These are phyloP conservation scores for Ephemerocybe angulata DNA, from an alignment of 768 basidiomycete species.

Conservation along the genomic window DNA sequence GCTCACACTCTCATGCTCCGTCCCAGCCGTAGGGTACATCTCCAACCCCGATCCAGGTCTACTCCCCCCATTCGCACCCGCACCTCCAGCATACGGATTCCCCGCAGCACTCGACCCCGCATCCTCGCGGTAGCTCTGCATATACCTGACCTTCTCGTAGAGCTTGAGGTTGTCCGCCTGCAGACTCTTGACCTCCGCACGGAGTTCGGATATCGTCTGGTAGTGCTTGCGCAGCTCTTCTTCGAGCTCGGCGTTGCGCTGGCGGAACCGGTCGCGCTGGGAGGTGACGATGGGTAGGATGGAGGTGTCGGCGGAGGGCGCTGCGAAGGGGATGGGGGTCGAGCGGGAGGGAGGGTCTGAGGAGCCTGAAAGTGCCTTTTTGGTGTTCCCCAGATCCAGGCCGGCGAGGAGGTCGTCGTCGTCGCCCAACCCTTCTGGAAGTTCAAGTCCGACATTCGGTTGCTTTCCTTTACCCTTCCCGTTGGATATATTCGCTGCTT, in stretches of 20 bases:
- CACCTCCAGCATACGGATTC: constrained; percentile 57
- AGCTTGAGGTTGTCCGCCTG: constrained; percentile 96
- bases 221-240: constrained; percentile 98
- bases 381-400: constrained; percentile 62
- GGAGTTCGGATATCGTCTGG: constrained; percentile 90
- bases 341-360: constrained; percentile 37
- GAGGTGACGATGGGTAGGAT: constrained; percentile 98
- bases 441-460: constrained; percentile 1
- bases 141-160: constrained; percentile 98
- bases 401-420: constrained; percentile 62
- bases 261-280: constrained; percentile 95
- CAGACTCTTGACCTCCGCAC: constrained; percentile 84
- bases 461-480: constrained; percentile 15
- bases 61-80: no score
- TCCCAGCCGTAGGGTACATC: constrained; percentile 3
- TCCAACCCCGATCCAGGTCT: neutral
- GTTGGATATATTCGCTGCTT: constrained; percentile 2
- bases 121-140: constrained; percentile 93
- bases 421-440: constrained; percentile 9
- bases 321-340: constrained; percentile 67
- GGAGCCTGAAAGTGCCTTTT: constrained; percentile 23
- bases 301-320: constrained; percentile 76
- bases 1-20: constrained; percentile 67
- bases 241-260: constrained; percentile 94
- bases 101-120: constrained; percentile 45